phyloP scores from a whole-genome alignment of 2,329 filamentous ascomycete genomes.

The Fusarium coffeatum region DNA sequence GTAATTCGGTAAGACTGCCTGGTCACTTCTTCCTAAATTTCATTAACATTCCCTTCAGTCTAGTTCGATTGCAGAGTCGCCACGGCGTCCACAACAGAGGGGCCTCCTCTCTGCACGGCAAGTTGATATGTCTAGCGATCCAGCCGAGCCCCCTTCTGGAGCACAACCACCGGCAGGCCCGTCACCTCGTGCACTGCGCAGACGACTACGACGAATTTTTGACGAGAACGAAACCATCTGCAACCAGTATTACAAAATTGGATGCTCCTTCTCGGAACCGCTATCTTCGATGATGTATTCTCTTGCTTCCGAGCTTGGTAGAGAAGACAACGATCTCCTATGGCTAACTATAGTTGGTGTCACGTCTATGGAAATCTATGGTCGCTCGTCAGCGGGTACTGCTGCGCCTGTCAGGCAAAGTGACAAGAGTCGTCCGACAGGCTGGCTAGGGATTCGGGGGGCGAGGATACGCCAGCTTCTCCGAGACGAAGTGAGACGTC shows the following conservation, averaged over 20 bases:
- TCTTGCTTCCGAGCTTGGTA: slow-evolving; percentile 90
- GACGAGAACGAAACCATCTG: slow-evolving; percentile 81
- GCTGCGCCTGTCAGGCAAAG: slow-evolving; percentile 68
- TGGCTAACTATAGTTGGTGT: slow-evolving; percentile 97
- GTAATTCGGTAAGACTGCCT: slow-evolving; percentile 77
- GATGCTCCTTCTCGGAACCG: slow-evolving; percentile 92
- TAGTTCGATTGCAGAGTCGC: slow-evolving; percentile 73
- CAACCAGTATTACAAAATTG: slow-evolving; percentile 85
- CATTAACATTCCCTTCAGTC: slow-evolving; percentile 59
- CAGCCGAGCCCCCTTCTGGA: slow-evolving; percentile 66
- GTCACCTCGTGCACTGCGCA: slow-evolving; percentile 78
- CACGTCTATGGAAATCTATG: slow-evolving; percentile 92
- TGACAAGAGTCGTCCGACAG: slow-evolving; percentile 68
- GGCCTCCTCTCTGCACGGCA: slow-evolving; percentile 69
- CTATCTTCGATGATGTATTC: slow-evolving; percentile 96
- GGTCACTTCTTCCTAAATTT: background rate
- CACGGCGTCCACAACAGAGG: slow-evolving; percentile 68
- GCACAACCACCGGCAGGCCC: slow-evolving; percentile 70
- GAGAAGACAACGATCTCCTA: slow-evolving; percentile 94
- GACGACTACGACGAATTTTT: slow-evolving; percentile 78
- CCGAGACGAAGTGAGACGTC: slow-evolving; percentile 90
- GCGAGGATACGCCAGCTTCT: slow-evolving; percentile 86
- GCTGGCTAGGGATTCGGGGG: slow-evolving; percentile 85
- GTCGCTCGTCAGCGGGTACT: slow-evolving; percentile 83
- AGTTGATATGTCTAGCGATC: slow-evolving; percentile 60